Evolutionary conservation across 148 eudicot genomes (phyloP), one percentile per base, ranked within the genome.

Genomic region (Gaultheria prostrata): DNA sequence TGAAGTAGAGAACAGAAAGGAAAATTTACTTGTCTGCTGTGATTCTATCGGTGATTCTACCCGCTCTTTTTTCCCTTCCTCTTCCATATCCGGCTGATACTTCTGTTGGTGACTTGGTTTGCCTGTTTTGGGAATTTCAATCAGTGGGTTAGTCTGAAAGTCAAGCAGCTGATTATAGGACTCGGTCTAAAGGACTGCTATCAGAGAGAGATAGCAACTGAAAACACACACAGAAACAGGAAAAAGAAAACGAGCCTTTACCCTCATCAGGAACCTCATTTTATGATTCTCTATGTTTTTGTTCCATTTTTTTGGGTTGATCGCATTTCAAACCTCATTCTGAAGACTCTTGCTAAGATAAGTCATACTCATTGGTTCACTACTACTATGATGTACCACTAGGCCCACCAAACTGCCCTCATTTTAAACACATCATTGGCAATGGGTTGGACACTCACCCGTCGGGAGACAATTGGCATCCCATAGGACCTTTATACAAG

Each of bases 1-100:
- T 28, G 24, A 79, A 84, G 10, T 71, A 39, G 5, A 73, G 50
- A 7, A 50, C 46, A 18, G 20, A 11, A 53, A 57, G 32, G 50
- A 70, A 75, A 35, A 10, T n/a, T n/a, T 70, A 90, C 92, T 81
- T 80, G 88, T 90, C 87, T 88, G 82, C 82, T 86, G 90, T 2
- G 92, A 86, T 83, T 85, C 77, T 56, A 83, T 73, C 8, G 90
- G 91, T 30, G 91, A 87, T 28, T 57, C 84, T 32, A 76, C 65
- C 54, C 7, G 56, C 72, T 63, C 86, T 33, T 21, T 81, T 74
- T 21, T 59, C 26, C 32, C 80, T 53, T 76, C 83, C 71, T 67
- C 26, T 69, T 65, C 85, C 88, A 88, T 88, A 53, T 73, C 71
- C 65, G 17, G 74, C 59, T 70, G 51, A 56, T 76, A 17, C 15